Base-by-base conservation (phyloP, 2,329 filamentous ascomycete species). In the Ophiostoma quercus region DNA sequence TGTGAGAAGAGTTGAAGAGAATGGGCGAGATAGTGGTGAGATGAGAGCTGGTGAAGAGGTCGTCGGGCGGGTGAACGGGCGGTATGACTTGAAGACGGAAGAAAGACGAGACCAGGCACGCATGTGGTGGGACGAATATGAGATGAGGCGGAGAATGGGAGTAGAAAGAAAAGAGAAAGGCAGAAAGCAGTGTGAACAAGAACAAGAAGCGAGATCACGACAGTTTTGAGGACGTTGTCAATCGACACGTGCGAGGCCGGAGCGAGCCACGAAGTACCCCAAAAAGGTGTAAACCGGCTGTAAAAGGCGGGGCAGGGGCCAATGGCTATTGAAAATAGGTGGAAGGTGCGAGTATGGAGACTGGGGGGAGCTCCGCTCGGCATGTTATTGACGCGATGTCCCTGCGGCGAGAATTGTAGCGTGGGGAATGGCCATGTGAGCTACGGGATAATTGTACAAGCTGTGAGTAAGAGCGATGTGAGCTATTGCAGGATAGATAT, bases 271-370 rank as follows among this genome's bases (percentile, higher is more conserved):
- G 32, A 62, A 19, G 25, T 62, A 34, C 57, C 57, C 57, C 57
- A 62, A 62, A 25, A 29, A n/a, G 57, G 57, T 34, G 60, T 63
- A 37, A 63, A 19, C 32, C 32, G 62, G 29, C 60, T 34, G 57
- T 65, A 37, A 67, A 68, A 68, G 67, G 66, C 66, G 69, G 66
- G 66, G 69, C 60, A 68, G 60, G 32, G 5, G 60, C 66, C 62
- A 29, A 63, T 68, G 22, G 54, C 51, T 32, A 25, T 41, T 41
- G 54, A 25, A 12, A 51, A 16, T 29, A 19, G 16, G 16, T 41
- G 43, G 19, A 39, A 12, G 51, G 22, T 25, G n/a, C 22, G 3
- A 57, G 51, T 57, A 43, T 69, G 62, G 19, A 39, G 32, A 22
- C 8, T n/a, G 34, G 62, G 62, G 62, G 32, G 29, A 32, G 57